Evolutionary conservation across 345 rosid species (phyloP), one percentile per base, ranked within the genome.

Genomic region (Hibiscus trionum): DNA sequence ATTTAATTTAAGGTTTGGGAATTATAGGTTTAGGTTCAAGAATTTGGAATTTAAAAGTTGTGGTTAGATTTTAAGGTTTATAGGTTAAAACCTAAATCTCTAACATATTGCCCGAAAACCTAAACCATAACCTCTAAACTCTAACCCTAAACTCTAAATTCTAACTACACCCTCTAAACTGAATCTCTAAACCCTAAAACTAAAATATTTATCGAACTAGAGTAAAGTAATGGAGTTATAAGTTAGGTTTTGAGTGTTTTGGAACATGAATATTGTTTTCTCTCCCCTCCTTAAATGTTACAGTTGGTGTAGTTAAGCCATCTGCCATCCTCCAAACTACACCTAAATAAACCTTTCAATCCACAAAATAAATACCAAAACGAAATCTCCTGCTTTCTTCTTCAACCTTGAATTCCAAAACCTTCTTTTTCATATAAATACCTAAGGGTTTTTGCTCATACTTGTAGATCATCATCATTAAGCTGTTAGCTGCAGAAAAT

Each of bases 251-350:
- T 16, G 56, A 52, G 56, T n/a, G 17, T 61, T 61, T 16, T n/a
- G 7, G 19, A 4, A 4, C 2, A 17, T 8, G 10, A 17, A 1
- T 17, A 7, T 55, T 55, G 8, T 11, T 17, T 66, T 46, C 33
- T 24, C 29, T 27, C 7, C 15, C 66, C 7, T 2, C 42, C n/a
- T 47, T 67, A 47, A 67, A 67, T 67, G 71, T 27, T 7, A 42
- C 71, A 67, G 58, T 67, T 67, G 58, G 58, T 67, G 58, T 67
- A 66, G 70, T 66, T 66, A 15, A 66, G 56, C 70, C 49, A 49
- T 49, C 71, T 67, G 58, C 71, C 71, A 47, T 26, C 35, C 57
- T 46, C 70, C 70, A 47, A 66, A 66, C 56, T 46, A 46, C 37
- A 46, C 37, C 52, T 66, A 26, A 24, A 66, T 24, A 21, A 21